Evolutionary conservation across 1,284 basidiomycete genomes (phyloP), one percentile per base, ranked within the genome.

Genomic region (Rhodotorula sp.): DNA sequence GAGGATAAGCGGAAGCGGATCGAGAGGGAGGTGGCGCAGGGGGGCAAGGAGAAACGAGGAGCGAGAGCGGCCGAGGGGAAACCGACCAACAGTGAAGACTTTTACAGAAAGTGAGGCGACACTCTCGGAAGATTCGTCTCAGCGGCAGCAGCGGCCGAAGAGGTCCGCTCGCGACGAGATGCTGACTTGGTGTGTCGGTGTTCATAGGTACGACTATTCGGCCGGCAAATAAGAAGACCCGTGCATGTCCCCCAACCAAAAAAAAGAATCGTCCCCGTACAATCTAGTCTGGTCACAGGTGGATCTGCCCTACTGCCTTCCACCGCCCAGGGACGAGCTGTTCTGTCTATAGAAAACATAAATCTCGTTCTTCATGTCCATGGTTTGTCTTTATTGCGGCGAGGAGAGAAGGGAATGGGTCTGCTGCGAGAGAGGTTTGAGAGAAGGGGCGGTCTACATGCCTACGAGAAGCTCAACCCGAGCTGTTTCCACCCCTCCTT

Each of bases 1-100:
- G 89, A 91, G 77, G 94, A 97, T 79, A 85, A 91, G 60, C 86
- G 87, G 47, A 80, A 87, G 70, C 84, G 75, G 81, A 85, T 82
- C 83, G 84, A 79, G 80, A 85, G 60, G 86, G 72, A 78, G 60
- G 66, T 77, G 18, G n/a, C 6, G 28, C 67, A 78, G 60, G 69
- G 87, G 23, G 83, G 86, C 79, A 67, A 69, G n/a, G 74, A 78
- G 66, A 89, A 88, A 81, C 84, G 92, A 65, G 92, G 93, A 18
- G 88, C 92, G 28, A 85, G 87, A 70, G 61, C 56, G 15, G 61
- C 56, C 15, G 43, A 67, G 80, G 82, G 82, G 12, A 84, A 87
- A 31, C 87, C 91, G 10, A 85, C 86, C 21, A 90, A 95, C 79
- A 91, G 91, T 8, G 92, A 94, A 81, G 87, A 86, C 2, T 97